These are phyloP conservation scores for Stygiomarasmius scandens DNA, from an alignment of 1,284 basidiomycete genomes.

Conservation along the genomic window DNA sequence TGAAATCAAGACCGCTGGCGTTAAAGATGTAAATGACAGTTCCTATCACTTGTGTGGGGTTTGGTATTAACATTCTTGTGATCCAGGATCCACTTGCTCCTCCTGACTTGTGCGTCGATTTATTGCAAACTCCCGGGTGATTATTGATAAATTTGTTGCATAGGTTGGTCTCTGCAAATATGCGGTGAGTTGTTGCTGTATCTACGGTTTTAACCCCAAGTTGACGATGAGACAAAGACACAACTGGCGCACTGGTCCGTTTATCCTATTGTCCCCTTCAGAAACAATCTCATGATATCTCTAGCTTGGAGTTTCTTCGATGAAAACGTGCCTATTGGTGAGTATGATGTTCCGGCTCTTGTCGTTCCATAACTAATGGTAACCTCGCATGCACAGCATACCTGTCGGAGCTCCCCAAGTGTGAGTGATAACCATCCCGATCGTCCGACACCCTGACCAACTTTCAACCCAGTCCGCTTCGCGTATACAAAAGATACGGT, in stretches of 20 bases:
- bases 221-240: slow-evolving; percentile 30
- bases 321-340: slow-evolving; percentile 46
- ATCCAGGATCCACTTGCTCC: slow-evolving; percentile 62
- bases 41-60: not conserved
- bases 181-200: slow-evolving; percentile 38
- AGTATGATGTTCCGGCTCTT: slow-evolving; percentile 10
- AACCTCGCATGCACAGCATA: slow-evolving; percentile 34
- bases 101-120: slow-evolving; percentile 52
- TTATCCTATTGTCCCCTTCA: slow-evolving; percentile 16
- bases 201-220: too few relatives aligned
- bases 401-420: slow-evolving; percentile 38
- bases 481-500: slow-evolving; percentile 64
- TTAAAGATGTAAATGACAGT: slow-evolving; percentile 49
- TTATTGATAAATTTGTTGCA: not conserved
- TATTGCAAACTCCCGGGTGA: not conserved
- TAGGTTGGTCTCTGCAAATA: slow-evolving; percentile 54
- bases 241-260: slow-evolving; percentile 58
- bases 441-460: not conserved
- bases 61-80: not conserved
- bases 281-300: not conserved
- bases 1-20: slow-evolving; percentile 63
- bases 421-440: slow-evolving; percentile 35
- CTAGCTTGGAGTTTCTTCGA: slow-evolving; percentile 49
- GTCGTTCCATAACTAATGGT: not conserved
- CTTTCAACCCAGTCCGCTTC: slow-evolving; percentile 47